These are phyloP conservation scores for Aspergillus novoparasiticus DNA, from an alignment of 2,329 filamentous ascomycete species.

Conservation along the genomic window DNA sequence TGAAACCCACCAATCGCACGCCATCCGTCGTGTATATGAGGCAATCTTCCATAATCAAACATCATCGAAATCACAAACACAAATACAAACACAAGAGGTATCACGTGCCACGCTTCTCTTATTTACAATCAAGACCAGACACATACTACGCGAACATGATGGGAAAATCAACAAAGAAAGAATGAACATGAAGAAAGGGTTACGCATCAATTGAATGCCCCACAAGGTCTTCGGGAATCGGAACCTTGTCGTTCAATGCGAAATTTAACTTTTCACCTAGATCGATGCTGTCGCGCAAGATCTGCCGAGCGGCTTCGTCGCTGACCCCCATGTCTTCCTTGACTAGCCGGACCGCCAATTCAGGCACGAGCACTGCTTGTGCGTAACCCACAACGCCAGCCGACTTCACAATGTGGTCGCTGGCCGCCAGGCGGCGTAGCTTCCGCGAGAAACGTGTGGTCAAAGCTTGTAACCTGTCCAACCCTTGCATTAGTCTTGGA, in stretches of 20 bases:
- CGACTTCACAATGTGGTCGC: constrained; percentile 67
- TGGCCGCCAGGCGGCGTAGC: constrained; percentile 63
- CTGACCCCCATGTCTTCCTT: constrained; percentile 60
- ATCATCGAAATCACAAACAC: not conserved
- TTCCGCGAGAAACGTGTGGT: constrained; percentile 61
- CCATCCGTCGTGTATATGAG: not conserved
- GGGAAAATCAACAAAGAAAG: not conserved
- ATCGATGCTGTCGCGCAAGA: constrained; percentile 67
- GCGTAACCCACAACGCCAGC: constrained; percentile 70
- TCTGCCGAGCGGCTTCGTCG: constrained; percentile 51
- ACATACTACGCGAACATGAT: not conserved
- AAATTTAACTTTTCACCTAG: constrained; percentile 71
- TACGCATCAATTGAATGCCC: not conserved
- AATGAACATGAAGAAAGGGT: not conserved
- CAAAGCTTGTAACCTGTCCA: constrained; percentile 56
- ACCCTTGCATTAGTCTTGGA: constrained; percentile 9
- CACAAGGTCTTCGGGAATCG: constrained; percentile 19
- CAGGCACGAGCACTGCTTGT: constrained; percentile 75
- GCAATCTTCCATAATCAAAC: constrained; percentile 5
- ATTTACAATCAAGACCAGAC: constrained; percentile 2
- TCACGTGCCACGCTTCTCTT: constrained; percentile 7
- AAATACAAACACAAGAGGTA: constrained; percentile 3
- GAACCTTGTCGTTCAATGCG: constrained; percentile 60
- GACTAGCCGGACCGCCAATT: constrained; percentile 59
- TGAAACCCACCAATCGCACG: not conserved